These are phyloP conservation scores for Dipsacomyces acuminosporus DNA, from an alignment of 371 early-diverging fungal species.

Conservation along the genomic window DNA sequence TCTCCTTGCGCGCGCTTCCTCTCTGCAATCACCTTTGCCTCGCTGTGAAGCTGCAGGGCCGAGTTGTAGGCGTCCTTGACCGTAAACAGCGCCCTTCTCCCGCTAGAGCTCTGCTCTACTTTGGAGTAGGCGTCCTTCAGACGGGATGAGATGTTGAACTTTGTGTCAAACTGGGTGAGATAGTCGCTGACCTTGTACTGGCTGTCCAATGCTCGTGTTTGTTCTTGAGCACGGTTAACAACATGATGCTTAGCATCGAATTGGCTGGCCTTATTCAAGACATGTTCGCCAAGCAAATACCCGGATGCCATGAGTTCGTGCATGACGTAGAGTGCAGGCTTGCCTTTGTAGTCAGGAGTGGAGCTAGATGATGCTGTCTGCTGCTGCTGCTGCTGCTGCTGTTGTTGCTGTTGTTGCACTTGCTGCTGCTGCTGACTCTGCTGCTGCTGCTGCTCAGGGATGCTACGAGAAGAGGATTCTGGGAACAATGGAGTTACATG, in stretches of 20 bases:
- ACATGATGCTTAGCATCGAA: constrained; percentile 41
- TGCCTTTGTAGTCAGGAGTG: constrained; percentile 21
- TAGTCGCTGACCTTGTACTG: constrained; percentile 40
- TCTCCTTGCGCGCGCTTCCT: constrained; percentile 32
- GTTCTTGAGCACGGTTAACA: constrained; percentile 26
- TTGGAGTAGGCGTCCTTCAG: constrained; percentile 37
- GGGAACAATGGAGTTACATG: constrained; percentile 30
- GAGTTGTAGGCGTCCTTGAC: constrained; percentile 44
- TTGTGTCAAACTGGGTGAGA: constrained; percentile 39
- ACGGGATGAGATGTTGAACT: constrained; percentile 32
- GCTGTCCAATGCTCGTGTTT: constrained; percentile 37
- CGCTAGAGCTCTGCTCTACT: constrained; percentile 31
- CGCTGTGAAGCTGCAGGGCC: constrained; percentile 25
- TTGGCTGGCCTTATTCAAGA: constrained; percentile 29
- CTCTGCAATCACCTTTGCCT: constrained; percentile 35
- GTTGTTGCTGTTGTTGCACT: background rate
- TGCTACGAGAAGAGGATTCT: background rate
- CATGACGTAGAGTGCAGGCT: constrained; percentile 42
- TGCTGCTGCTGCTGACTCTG: too few relatives aligned
- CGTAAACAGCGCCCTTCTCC: constrained; percentile 27
- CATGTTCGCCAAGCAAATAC: constrained; percentile 35
- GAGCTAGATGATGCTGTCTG: too few relatives aligned
- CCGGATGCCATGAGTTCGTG: constrained; percentile 46
- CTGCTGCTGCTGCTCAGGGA: constrained; percentile 7
- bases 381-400: background rate